Evolutionary conservation across 306 rosid species (phyloP).

Genomic region (Sindora glabra): DNA sequence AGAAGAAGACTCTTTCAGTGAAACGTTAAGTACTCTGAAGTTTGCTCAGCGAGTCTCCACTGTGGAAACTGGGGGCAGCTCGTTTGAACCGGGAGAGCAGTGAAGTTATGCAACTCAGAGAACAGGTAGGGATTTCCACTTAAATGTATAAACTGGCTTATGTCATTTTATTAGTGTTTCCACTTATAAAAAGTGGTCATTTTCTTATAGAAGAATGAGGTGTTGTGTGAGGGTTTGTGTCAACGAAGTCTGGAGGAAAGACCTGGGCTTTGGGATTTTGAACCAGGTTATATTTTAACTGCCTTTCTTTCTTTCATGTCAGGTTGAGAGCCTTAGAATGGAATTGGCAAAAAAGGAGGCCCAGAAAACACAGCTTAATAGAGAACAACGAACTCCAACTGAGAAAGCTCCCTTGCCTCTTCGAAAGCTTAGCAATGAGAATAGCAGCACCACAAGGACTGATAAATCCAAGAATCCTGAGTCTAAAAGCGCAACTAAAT

Average conservation of each 20-base stretch:
- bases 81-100: slow-evolving; percentile 64
- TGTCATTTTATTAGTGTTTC: too few species aligned
- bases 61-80: slow-evolving; percentile 86
- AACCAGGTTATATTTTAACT: neutral
- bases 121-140: slow-evolving; percentile 45
- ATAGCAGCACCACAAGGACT: slow-evolving; percentile 29
- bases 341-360: slow-evolving; percentile 62
- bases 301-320: slow-evolving; percentile 6
- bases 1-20: slow-evolving; percentile 79
- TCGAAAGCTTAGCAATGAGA: slow-evolving; percentile 78
- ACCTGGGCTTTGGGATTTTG: too few species aligned
- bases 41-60: slow-evolving; percentile 89
- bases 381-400: too few species aligned
- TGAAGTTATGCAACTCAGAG: slow-evolving; percentile 77
- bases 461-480: slow-evolving; percentile 31
- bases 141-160: neutral
- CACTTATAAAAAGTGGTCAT: too few species aligned
- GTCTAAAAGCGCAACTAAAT: slow-evolving; percentile 39
- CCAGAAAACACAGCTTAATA: slow-evolving; percentile 22
- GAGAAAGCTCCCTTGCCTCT: slow-evolving; percentile 56
- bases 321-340: slow-evolving; percentile 74
- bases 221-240: too few species aligned
- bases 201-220: too few species aligned
- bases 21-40: slow-evolving; percentile 79
- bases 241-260: too few species aligned